Conservation (phyloP, 352 stramenopile genomes). For the Halophytophthora polymorphica region DNA sequence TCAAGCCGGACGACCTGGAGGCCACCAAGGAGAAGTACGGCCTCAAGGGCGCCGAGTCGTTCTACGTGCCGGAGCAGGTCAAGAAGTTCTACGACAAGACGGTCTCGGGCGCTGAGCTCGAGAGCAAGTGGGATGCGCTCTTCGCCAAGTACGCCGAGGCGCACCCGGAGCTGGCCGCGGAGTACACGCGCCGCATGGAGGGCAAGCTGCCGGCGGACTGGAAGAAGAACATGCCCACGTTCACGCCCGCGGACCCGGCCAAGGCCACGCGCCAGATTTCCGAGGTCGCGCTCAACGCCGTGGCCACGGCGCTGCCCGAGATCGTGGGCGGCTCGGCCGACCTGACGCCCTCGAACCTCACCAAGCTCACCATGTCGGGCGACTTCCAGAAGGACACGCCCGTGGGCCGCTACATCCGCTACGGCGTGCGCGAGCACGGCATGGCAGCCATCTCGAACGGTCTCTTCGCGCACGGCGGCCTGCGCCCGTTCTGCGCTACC, state of each 20-base stretch:
- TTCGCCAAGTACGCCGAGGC: conserved; percentile 90
- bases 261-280: conserved; percentile 95
- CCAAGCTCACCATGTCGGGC: conserved; percentile 91
- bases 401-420: conserved; percentile 96
- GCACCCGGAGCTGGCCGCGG: conserved; percentile 91
- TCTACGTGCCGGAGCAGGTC: conserved; percentile 94
- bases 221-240: conserved; percentile 92
- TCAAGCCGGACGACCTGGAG: conserved; percentile 94
- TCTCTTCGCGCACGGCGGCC: conserved; percentile 96
- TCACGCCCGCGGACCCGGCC: conserved; percentile 81
- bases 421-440: conserved; percentile 97
- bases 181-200: conserved; percentile 94
- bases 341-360: conserved; percentile 97
- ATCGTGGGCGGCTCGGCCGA: conserved; percentile 98
- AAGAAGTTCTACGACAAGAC: conserved; percentile 90
- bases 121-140: conserved; percentile 89
- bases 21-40: conserved; percentile 91
- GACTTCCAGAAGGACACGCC: conserved; percentile 98
- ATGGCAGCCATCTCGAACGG: conserved; percentile 99
- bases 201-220: conserved; percentile 91
- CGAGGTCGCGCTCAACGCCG: conserved; percentile 93
- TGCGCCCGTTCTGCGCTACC: conserved; percentile 97
- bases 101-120: conserved; percentile 56
- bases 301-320: conserved; percentile 93
- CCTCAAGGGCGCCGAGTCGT: conserved; percentile 90